Evolutionary conservation across 495 filamentous ascomycete genomes (phyloP).

Genomic region (Penicillium herquei): DNA sequence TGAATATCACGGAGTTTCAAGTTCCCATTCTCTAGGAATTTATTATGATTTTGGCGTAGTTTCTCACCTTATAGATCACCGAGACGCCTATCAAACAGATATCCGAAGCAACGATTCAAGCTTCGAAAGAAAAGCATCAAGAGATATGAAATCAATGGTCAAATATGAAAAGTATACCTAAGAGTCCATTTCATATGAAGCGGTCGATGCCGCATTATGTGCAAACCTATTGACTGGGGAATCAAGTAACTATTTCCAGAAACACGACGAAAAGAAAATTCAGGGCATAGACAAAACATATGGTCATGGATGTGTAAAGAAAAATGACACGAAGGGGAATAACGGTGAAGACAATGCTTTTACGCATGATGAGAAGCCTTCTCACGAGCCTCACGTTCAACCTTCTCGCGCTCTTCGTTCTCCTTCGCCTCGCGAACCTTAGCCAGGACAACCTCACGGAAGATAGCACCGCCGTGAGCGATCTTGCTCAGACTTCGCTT

Average conservation of each 20-base stretch:
- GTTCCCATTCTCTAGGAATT: too few species aligned
- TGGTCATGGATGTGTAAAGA: background rate
- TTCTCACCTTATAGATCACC: too few species aligned
- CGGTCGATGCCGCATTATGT: conserved; percentile 8
- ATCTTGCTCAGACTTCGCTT: conserved; percentile 70
- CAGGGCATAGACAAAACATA: conserved; percentile 10
- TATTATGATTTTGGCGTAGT: too few species aligned
- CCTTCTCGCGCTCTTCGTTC: conserved; percentile 68
- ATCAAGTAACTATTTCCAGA: conserved; percentile 32
- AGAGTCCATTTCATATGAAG: background rate
- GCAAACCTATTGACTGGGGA: conserved; percentile 22
- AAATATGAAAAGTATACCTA: background rate
- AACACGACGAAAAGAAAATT: conserved; percentile 6
- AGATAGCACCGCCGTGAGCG: conserved; percentile 80
- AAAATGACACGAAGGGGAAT: conserved; percentile 8
- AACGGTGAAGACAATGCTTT: background rate
- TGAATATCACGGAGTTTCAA: too few species aligned
- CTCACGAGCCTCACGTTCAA: conserved; percentile 54
- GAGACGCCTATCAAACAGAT: too few species aligned
- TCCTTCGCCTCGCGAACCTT: conserved; percentile 95
- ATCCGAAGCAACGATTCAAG: too few species aligned
- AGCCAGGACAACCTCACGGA: conserved; percentile 94
- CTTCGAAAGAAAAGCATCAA: background rate
- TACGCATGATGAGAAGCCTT: conserved; percentile 31
- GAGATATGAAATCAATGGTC: background rate